phyloP scores from a whole-genome alignment of 2,329 filamentous ascomycete genomes.

The Metarhizium rileyi region DNA sequence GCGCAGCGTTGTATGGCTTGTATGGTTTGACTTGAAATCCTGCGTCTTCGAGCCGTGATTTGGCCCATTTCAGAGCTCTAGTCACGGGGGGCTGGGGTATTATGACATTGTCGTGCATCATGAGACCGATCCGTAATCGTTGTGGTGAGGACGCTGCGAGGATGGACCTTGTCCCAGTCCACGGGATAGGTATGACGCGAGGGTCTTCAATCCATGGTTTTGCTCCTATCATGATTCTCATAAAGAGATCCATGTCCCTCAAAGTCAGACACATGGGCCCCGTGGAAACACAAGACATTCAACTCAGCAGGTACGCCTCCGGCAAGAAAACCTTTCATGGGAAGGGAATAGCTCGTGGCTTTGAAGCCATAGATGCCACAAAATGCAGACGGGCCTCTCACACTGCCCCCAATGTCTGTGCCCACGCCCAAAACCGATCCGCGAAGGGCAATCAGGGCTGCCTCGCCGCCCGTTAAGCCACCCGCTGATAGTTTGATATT shows the following conservation, averaged over 20 bases:
- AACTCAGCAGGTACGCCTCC: conserved; percentile 19
- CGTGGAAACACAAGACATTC: conserved; percentile 22
- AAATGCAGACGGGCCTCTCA: conserved; percentile 19
- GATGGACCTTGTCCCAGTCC: conserved; percentile 17
- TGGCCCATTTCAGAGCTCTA: not conserved
- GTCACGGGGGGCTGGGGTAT: conserved; percentile 26
- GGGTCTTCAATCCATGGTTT: conserved; percentile 22
- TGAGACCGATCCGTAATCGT: conserved; percentile 32
- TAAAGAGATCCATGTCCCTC: conserved; percentile 25
- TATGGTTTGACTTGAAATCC: conserved; percentile 3
- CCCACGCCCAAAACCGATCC: conserved; percentile 29
- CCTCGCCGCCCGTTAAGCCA: conserved; percentile 50
- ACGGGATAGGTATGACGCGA: conserved; percentile 20
- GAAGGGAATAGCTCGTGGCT: conserved; percentile 15
- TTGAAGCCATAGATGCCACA: conserved; percentile 14
- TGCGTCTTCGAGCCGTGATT: not conserved
- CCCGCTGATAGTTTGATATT: conserved; percentile 50
- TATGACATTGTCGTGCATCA: conserved; percentile 27
- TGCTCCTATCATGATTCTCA: conserved; percentile 10
- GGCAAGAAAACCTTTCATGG: conserved; percentile 15
- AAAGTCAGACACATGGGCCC: conserved; percentile 24
- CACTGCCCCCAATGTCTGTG: conserved; percentile 28
- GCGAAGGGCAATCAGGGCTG: conserved; percentile 26
- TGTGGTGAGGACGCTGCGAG: conserved; percentile 1
- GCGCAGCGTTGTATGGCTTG: not conserved